Percentiles rank a stretch among this genome's conserved stretches.
Evolutionary conservation across 352 stramenopile species (phyloP).

Genomic region (Phytophthora lateralis): DNA sequence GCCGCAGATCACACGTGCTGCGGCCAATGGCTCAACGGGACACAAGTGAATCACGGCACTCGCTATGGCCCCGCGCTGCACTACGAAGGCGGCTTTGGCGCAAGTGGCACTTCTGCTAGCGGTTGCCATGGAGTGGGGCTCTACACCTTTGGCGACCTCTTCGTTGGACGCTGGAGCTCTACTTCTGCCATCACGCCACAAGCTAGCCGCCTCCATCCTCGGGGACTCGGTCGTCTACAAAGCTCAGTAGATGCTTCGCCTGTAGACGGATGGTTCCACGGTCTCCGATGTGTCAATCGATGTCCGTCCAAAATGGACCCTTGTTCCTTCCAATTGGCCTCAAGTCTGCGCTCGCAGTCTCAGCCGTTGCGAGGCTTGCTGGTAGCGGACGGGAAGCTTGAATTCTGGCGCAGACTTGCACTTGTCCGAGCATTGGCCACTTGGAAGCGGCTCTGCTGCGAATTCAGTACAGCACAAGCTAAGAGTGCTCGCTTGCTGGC

Average conservation of each 20-base stretch:
- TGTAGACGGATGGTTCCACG: slow-evolving; percentile 55
- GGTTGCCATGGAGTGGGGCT: slow-evolving; percentile 42
- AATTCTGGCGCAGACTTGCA: slow-evolving; percentile 21
- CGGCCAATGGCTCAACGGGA: slow-evolving; percentile 48
- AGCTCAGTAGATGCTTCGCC: slow-evolving; percentile 5
- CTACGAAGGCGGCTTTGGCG: slow-evolving; percentile 5
- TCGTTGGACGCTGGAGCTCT: slow-evolving; percentile 44
- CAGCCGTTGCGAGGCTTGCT: slow-evolving; percentile 30
- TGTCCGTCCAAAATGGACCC: slow-evolving; percentile 8
- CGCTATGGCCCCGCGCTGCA: slow-evolving; percentile 28
- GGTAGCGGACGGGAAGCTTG: slow-evolving; percentile 29
- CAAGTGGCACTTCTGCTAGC: not conserved
- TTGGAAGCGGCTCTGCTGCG: slow-evolving; percentile 18
- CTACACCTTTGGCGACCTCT: slow-evolving; percentile 49
- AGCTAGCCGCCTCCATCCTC: slow-evolving; percentile 19
- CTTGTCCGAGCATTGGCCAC: slow-evolving; percentile 14
- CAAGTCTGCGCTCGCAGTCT: slow-evolving; percentile 2
- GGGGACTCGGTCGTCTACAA: slow-evolving; percentile 45
- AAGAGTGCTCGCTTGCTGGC: slow-evolving; percentile 19
- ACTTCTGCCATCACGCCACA: not conserved
- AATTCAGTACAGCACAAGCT: slow-evolving; percentile 7
- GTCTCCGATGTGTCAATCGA: slow-evolving; percentile 40
- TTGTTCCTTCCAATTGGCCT: slow-evolving; percentile 11
- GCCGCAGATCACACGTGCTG: slow-evolving; percentile 32
- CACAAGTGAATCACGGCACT: slow-evolving; percentile 37